These are phyloP conservation scores for Solanum verrucosum DNA, from an alignment of 257 asterid species.

Conservation along the genomic window DNA sequence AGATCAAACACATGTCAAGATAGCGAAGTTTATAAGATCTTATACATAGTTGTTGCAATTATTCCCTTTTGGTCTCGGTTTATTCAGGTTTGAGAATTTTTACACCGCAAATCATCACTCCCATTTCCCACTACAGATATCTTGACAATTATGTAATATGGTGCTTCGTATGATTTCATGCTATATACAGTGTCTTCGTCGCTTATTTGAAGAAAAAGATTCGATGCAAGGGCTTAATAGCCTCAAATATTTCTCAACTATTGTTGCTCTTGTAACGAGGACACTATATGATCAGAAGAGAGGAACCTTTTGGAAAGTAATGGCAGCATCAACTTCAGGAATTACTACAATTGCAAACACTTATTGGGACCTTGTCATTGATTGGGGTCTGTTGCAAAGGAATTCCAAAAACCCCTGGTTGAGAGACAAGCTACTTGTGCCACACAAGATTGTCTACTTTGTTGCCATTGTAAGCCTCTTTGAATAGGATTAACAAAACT, in stretches of 20 bases:
- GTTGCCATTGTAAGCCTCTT: slow-evolving; percentile 54
- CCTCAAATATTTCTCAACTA: slow-evolving; percentile 56
- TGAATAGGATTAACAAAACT: too few relatives aligned
- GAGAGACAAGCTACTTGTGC: slow-evolving; percentile 67
- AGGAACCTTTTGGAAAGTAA: slow-evolving; percentile 26
- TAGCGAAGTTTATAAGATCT: slow-evolving; percentile 8
- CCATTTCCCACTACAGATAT: too few relatives aligned
- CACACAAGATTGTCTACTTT: slow-evolving; percentile 54
- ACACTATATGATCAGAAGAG: slow-evolving; percentile 20
- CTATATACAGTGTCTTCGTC: slow-evolving; percentile 77
- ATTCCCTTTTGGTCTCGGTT: slow-evolving; percentile 62
- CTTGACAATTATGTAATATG: background rate
- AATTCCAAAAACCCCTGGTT: slow-evolving; percentile 61
- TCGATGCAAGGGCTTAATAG: slow-evolving; percentile 32
- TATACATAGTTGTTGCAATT: slow-evolving; percentile 41
- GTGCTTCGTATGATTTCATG: background rate
- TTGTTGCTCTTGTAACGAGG: slow-evolving; percentile 64
- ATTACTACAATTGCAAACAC: slow-evolving; percentile 49
- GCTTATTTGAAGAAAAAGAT: slow-evolving; percentile 48
- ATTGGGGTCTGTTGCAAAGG: slow-evolving; percentile 66
- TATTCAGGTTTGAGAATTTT: slow-evolving; percentile 42
- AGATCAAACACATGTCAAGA: slow-evolving; percentile 30
- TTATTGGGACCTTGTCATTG: slow-evolving; percentile 77
- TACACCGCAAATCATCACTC: too few relatives aligned
- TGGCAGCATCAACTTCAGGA: slow-evolving; percentile 58